Base-by-base conservation (phyloP, 2,329 filamentous ascomycete genomes). In the Colletotrichum tamarilloi region DNA sequence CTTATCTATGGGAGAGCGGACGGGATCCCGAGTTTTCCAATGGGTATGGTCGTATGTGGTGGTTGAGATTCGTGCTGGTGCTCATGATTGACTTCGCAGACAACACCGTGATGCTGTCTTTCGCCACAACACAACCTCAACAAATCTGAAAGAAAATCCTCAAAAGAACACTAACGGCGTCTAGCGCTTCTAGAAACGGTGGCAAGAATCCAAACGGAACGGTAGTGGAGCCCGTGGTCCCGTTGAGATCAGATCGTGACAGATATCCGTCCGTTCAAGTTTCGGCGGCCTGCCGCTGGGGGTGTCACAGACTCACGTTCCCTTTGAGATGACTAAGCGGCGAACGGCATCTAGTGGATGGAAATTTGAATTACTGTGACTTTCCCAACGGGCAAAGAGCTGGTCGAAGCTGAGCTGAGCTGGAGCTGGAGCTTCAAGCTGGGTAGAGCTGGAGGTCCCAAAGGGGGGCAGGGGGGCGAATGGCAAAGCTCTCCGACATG, bases 21-120 rank as follows among this genome's bases (percentile, higher is more conserved):
- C 57, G 57, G 57, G 57, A 60, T 60, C 57, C 57, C 32, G 35
- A 60, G 57, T 28, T 60, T 60, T 60, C 57, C 57, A 46, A 42
- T 60, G 57, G 57, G 59, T 62, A 62, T 62, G 59, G 59, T 62
- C 59, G 59, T 52, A 52, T 62, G 59, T 62, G 59, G 0, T 8
- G 1, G 32, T 14, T 42, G 1, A 8, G 0, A 1, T 1, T n/a
- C 9, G 8, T 1, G 52, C 1, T 4, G 4, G 22, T 26, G 19
- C 0, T n/a, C 2, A 24, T 55, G 1, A 4, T 0, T 1, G 5
- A 6, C 1, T 6, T 6, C 0, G 2, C 1, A 35, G 19, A 12
- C n/a, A 7, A 35, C n/a, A 22, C 35, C 9, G 8, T 5, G 28
- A 9, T 35, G 19, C 30, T 32, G 3, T 57, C 26, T 30, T 11